Conservation (phyloP, 176 grass and related monocot species). For the maize (Zea mays) region Zm-B73-REFERENCE-NAM-5.0 NC_050096.1:2881001-2881500, state of each 20-base stretch:
- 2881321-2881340: background rate
- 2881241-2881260: background rate
- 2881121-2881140: background rate
- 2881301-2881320: background rate
- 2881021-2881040: background rate
- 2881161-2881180: background rate
- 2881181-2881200: background rate
- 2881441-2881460: background rate
- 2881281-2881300: conserved; percentile 16
- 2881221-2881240: background rate
- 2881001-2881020: background rate
- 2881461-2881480: background rate
- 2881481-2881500: conserved; percentile 22
- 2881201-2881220: background rate
- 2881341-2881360: background rate
- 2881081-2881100: background rate
- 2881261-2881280: background rate
- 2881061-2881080: background rate
- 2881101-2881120: background rate
- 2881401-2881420: conserved; percentile 21
- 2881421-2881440: conserved; percentile 13
- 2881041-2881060: background rate
- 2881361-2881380: conserved; percentile 2
- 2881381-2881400: conserved; percentile 26
- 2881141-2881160: background rate